Conservation (phyloP, 768 basidiomycete species). For the Serendipita sp. region DNA sequence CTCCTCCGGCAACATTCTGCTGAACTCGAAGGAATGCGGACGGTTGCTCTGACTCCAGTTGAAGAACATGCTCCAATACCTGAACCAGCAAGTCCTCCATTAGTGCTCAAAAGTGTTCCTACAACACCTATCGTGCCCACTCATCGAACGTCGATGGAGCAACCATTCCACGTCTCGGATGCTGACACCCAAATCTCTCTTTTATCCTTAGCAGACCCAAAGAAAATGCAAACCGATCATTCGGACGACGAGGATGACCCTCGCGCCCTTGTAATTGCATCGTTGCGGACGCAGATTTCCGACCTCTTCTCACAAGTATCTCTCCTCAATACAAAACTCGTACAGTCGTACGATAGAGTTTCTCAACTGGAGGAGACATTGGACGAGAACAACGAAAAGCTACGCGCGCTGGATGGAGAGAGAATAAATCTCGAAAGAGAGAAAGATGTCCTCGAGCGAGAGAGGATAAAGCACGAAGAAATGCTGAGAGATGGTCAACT, state of each 20-base stretch:
- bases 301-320: conserved; percentile 83
- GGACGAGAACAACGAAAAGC: conserved; percentile 28
- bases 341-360: conserved; percentile 78
- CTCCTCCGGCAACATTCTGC: neutral
- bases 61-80: neutral
- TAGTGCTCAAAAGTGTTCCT: neutral
- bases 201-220: neutral
- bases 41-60: neutral
- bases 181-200: neutral
- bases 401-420: neutral
- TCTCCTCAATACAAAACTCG: conserved; percentile 83
- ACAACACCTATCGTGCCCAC: neutral
- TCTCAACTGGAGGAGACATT: conserved; percentile 86
- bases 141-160: neutral
- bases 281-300: conserved; percentile 64
- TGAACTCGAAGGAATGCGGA: neutral
- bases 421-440: neutral
- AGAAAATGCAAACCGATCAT: neutral
- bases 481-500: conserved; percentile 81
- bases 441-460: conserved; percentile 42
- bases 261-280: conserved; percentile 66
- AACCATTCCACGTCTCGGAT: neutral
- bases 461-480: conserved; percentile 73
- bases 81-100: neutral
- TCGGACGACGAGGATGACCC: conserved; percentile 35